Evolutionary conservation across 805 yeast species (phyloP).

Genomic region (Hanseniaspora guilliermondii): DNA sequence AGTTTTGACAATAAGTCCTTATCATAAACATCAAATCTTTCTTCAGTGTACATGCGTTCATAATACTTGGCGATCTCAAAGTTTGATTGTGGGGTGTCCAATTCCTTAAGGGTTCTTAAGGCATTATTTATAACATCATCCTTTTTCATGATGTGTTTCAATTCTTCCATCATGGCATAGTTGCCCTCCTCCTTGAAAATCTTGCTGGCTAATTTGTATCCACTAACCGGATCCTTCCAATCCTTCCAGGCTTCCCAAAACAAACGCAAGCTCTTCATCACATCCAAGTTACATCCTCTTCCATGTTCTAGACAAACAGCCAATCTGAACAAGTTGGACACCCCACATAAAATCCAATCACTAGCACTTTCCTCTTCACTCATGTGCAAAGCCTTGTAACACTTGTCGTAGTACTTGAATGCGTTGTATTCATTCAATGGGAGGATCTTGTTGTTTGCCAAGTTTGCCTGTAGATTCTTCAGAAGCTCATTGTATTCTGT

Average conservation of each 20-base stretch:
- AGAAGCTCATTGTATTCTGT: constrained; percentile 1
- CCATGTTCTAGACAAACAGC: constrained; percentile 65
- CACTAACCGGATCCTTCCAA: constrained; percentile 47
- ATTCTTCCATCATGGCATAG: not conserved
- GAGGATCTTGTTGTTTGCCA: constrained; percentile 31
- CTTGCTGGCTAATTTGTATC: constrained; percentile 57
- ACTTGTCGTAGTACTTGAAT: constrained; percentile 41
- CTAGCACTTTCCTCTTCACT: not conserved
- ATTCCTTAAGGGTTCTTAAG: constrained; percentile 26
- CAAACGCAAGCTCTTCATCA: constrained; percentile 38
- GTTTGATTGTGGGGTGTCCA: constrained; percentile 42
- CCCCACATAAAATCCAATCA: constrained; percentile 13
- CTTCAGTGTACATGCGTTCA: constrained; percentile 29
- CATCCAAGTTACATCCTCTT: constrained; percentile 36
- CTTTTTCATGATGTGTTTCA: not conserved
- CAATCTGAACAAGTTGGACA: constrained; percentile 35
- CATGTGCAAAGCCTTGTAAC: constrained; percentile 34
- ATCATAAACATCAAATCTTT: constrained; percentile 17
- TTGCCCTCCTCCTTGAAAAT: constrained; percentile 14
- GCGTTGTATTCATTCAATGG: constrained; percentile 50
- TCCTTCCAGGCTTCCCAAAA: constrained; percentile 50
- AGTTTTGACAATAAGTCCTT: constrained; percentile 21
- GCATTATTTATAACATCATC: not conserved
- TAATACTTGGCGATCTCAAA: constrained; percentile 46
- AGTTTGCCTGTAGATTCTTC: not conserved